Evolutionary conservation across 345 rosid genomes (phyloP), one percentile per base, ranked within the genome.

Genomic region (Mangifera indica): DNA sequence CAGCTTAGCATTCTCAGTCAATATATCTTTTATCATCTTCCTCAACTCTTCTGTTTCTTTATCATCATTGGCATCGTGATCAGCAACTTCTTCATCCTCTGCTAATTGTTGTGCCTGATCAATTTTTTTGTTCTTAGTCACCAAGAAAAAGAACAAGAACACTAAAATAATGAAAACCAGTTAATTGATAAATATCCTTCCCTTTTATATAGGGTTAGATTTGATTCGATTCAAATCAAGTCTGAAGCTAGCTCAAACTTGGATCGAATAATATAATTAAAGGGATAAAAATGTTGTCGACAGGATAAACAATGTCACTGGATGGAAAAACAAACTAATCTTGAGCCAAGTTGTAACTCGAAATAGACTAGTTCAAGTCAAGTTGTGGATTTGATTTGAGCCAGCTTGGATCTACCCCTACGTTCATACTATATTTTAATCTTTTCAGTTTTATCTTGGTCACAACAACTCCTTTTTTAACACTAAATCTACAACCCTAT

Each of bases 31-130:
- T 46, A 93, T 51, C 68, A 79, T 59, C 69, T 77, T 86, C 85
- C 91, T 82, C 75, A 89, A 69, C 69, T 84, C 93, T 29, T 83
- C 73, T 70, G 62, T 63, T 40, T 63, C 44, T 55, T 58, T 14
- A 57, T 59, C 74, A 61, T 78, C 79, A 0, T 24, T 69, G 17
- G 32, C 75, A 15, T 34, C 42, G 1, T 37, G 75, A 70, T 13
- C 3, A 32, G 84, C 77, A 42, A 46, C 72, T 79, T 75, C 74
- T 64, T 78, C 79, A 71, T 78, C 84, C 73, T 84, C 82, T 34
- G 77, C 81, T 49, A 89, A 78, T 53, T 45, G 79, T 72, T 84
- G 89, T 12, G 79, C 97, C 98, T 91, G 83, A 59, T 62, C 60
- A 76, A 63, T 60, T 37, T 66, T 60, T 46, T 29, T 26, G 37